phyloP scores from a whole-genome alignment of 2,329 filamentous ascomycete genomes.

The Aspergillus sp. region DNA sequence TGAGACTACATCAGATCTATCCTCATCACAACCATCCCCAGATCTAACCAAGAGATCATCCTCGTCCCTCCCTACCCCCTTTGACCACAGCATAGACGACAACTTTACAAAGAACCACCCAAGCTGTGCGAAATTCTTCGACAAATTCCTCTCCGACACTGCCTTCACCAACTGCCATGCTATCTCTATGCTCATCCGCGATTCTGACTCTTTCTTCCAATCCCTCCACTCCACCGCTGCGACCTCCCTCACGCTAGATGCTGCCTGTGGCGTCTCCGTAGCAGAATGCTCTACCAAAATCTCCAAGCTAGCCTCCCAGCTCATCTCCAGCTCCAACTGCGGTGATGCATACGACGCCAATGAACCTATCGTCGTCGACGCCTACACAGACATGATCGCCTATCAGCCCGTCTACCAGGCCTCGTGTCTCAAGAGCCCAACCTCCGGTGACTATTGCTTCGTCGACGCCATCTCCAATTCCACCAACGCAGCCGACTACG shows the following conservation, averaged over 20 bases:
- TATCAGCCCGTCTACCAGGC: constrained; percentile 77
- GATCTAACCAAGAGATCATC: no score
- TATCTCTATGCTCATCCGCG: constrained; percentile 78
- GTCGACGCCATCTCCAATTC: constrained; percentile 77
- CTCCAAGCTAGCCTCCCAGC: constrained; percentile 57
- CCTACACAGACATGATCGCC: constrained; percentile 69
- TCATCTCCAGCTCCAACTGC: constrained; percentile 63
- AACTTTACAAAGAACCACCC: constrained; percentile 51
- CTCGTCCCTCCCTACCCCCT: constrained; percentile 54
- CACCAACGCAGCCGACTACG: constrained; percentile 65
- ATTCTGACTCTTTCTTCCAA: constrained; percentile 79
- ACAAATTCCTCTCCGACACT: constrained; percentile 58
- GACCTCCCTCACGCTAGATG: constrained; percentile 74
- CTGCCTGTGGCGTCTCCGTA: constrained; percentile 66
- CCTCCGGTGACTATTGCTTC: constrained; percentile 68
- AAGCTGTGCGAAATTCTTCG: constrained; percentile 55
- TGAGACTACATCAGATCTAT: no score
- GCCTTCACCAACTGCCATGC: constrained; percentile 74
- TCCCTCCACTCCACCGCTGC: constrained; percentile 65
- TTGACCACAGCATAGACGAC: constrained; percentile 60
- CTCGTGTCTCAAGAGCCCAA: constrained; percentile 68
- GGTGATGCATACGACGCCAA: constrained; percentile 62
- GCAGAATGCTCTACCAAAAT: constrained; percentile 64
- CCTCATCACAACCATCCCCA: no score
- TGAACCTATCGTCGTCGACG: constrained; percentile 67